Evolutionary conservation across 108 stramenopile genomes (phyloP).

Genomic region (Nannochloropsis granulata): DNA sequence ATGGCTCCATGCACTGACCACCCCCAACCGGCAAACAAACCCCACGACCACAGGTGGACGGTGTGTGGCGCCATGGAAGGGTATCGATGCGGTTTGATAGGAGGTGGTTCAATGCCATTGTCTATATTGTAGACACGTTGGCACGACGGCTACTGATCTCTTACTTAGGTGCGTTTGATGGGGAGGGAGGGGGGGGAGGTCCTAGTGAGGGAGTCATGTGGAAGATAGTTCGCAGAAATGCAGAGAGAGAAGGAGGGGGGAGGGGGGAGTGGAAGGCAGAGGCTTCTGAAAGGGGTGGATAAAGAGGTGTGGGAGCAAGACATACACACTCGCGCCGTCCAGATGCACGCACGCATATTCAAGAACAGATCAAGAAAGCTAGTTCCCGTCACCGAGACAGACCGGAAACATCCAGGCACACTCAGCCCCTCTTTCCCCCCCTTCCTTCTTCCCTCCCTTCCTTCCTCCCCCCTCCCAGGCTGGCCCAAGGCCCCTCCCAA

Average conservation of each 20-base stretch:
- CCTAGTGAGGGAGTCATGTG: too few species aligned
- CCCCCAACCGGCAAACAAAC: not conserved
- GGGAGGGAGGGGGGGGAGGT: too few species aligned
- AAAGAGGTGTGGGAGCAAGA: constrained; percentile 45
- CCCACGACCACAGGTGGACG: not conserved
- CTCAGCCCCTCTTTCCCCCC: too few species aligned
- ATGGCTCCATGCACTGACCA: not conserved
- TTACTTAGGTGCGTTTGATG: not conserved
- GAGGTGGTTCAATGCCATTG: not conserved
- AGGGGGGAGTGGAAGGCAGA: constrained; percentile 17
- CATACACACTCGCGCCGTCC: too few species aligned
- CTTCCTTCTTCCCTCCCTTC: not conserved
- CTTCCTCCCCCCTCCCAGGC: not conserved
- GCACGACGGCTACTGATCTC: not conserved
- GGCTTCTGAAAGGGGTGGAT: constrained; percentile 37
- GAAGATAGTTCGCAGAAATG: too few species aligned
- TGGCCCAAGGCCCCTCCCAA: not conserved
- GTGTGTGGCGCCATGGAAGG: not conserved
- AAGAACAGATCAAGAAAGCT: too few species aligned
- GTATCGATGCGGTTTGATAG: not conserved
- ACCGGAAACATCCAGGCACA: too few species aligned
- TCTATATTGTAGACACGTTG: not conserved
- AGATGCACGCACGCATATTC: too few species aligned
- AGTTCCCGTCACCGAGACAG: too few species aligned
- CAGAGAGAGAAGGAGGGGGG: constrained; percentile 4